phyloP scores from a whole-genome alignment of 768 basidiomycete genomes.

The Auricularia sp. region DNA sequence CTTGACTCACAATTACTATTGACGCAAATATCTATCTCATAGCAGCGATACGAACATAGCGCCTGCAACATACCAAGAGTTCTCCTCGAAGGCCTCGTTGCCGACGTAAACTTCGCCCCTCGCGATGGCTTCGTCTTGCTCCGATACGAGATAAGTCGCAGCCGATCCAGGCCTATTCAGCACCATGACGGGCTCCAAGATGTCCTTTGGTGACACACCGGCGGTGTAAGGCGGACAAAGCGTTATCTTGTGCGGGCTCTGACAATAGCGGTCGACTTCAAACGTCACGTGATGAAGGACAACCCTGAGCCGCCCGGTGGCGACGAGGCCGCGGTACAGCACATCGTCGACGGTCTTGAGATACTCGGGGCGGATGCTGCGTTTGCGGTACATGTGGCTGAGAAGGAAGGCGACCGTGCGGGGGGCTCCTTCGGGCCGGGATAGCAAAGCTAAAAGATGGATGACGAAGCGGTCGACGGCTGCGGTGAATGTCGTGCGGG shows the following conservation, averaged over 20 bases:
- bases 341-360: not conserved
- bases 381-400: not conserved
- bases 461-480: not conserved
- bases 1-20: no score
- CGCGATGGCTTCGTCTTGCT: slow-evolving; percentile 2
- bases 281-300: slow-evolving; percentile 13
- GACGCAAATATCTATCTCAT: not conserved
- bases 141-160: not conserved
- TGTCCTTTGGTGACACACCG: slow-evolving; percentile 3
- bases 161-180: not conserved
- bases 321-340: not conserved
- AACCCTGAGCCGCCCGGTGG: not conserved
- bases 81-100: slow-evolving; percentile 13
- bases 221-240: not conserved
- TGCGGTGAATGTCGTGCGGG: not conserved
- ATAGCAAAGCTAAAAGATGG: not conserved
- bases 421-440: not conserved
- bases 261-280: slow-evolving; percentile 8
- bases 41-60: not conserved
- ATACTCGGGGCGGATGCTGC: not conserved
- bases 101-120: slow-evolving; percentile 12
- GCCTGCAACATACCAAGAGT: not conserved
- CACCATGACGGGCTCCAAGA: slow-evolving; percentile 7
- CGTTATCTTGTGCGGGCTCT: not conserved
- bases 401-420: not conserved